Evolutionary conservation across 2,329 filamentous ascomycete species (phyloP), one percentile per base, ranked within the genome.

Genomic region (Balansia obtecta): DNA sequence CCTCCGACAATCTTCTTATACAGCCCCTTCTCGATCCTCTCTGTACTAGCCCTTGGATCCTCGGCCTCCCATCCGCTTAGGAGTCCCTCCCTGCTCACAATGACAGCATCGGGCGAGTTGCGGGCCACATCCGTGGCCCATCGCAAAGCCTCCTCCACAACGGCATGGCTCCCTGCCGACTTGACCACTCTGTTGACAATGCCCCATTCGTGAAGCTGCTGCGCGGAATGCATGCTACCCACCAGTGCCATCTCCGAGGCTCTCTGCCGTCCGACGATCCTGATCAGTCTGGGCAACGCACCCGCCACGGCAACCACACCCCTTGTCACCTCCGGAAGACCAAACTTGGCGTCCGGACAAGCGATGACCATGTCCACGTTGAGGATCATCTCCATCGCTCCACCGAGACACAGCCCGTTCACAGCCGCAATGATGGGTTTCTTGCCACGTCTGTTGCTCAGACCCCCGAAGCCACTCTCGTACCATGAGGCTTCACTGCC

Each of bases 351-450:
- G 12, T 63, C 56, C 3, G 67, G 61, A 2, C 73, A 68, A 3
- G 85, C 84, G 33, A 90, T 64, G 2, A 88, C 75, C 51, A 91
- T 68, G 68, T 93, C 87, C 55, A 76, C 78, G 65, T 88, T 88
- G 46, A 85, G 70, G 12, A 80, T 74, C 68, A 89, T 87, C 70
- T 91, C 86, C 65, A 86, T 82, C 1, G 85, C 86, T 49, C 86
- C 86, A 37, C 86, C 86, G 44, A 86, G 74, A 52, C 83, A 86
- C 16, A 85, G 70, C 7, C 86, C 86, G 60, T 89, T 87, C 18
- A 90, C 83, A 1, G 86, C 86, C 1, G 82, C 84, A 30, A 91
- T 76, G 50, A 91, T 73, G 6, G 86, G 86, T 60, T 91, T 91
- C 65, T 79, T 80, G 45, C 85, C 85, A 5, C 67, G 63, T 27